Evolutionary conservation across 352 stramenopile species (phyloP).

Genomic region (Globisporangium canariense): DNA sequence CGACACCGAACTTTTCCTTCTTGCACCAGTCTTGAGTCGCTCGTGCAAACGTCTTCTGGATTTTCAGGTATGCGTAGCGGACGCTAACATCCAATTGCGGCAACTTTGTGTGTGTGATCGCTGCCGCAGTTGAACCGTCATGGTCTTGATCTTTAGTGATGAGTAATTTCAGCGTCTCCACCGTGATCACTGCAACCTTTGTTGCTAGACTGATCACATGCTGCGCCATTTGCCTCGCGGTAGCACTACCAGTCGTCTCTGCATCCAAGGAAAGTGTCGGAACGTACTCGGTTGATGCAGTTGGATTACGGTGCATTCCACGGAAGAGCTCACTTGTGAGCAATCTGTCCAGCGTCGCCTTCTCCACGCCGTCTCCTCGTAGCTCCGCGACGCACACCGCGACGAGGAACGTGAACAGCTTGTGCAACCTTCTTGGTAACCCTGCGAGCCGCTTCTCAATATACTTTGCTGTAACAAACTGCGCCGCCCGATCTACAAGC

Average conservation of each 20-base stretch:
- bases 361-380: not conserved
- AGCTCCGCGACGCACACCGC: conserved; percentile 13
- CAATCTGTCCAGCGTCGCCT: not conserved
- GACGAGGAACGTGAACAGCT: conserved; percentile 27
- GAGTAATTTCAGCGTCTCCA: not conserved
- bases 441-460: conserved; percentile 25
- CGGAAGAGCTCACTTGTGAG: conserved; percentile 7
- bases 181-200: not conserved
- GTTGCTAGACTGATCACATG: not conserved
- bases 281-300: not conserved
- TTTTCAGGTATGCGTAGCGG: conserved; percentile 15
- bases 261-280: not conserved
- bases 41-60: conserved; percentile 21
- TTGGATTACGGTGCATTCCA: not conserved
- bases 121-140: not conserved
- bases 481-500: conserved; percentile 8
- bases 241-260: not conserved
- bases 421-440: conserved; percentile 25
- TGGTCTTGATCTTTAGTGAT: not conserved
- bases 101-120: not conserved
- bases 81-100: conserved; percentile 5
- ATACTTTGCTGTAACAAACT: conserved; percentile 18
- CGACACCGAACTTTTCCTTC: not conserved
- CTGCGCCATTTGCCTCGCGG: conserved; percentile 3
- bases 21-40: not conserved